Conservation (phyloP, 495 filamentous ascomycete species). For the Aspergillus baeticus region DNA sequence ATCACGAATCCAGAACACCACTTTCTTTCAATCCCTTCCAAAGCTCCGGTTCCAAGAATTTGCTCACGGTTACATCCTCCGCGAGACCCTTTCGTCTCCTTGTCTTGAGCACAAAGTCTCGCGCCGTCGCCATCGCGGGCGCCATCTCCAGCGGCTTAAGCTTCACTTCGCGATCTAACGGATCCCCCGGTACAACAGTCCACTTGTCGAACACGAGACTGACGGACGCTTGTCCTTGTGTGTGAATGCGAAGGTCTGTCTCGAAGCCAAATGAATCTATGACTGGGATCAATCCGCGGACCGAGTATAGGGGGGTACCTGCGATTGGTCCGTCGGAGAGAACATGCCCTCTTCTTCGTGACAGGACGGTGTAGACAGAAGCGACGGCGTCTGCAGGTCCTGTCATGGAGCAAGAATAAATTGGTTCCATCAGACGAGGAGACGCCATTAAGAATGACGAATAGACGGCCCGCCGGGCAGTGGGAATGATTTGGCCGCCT, state of each 20-base stretch:
- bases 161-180: constrained; percentile 82
- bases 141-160: constrained; percentile 85
- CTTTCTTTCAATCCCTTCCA: constrained; percentile 85
- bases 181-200: constrained; percentile 93
- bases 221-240: constrained; percentile 86
- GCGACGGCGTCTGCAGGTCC: constrained; percentile 88
- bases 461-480: constrained; percentile 86
- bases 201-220: constrained; percentile 95
- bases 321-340: constrained; percentile 90
- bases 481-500: constrained; percentile 96
- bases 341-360: constrained; percentile 86
- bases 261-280: constrained; percentile 98
- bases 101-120: constrained; percentile 97
- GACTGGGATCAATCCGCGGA: constrained; percentile 87
- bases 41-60: constrained; percentile 93
- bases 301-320: constrained; percentile 91
- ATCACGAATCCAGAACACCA: constrained; percentile 74
- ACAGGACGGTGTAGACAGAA: constrained; percentile 86
- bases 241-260: constrained; percentile 93
- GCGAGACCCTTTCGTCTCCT: constrained; percentile 87
- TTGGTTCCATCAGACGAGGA: constrained; percentile 91
- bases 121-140: constrained; percentile 76
- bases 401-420: constrained; percentile 89
- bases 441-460: constrained; percentile 95
- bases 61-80: constrained; percentile 92